These are phyloP conservation scores for Sordaria brevicollis DNA, from an alignment of 495 filamentous ascomycete genomes.

Conservation along the genomic window DNA sequence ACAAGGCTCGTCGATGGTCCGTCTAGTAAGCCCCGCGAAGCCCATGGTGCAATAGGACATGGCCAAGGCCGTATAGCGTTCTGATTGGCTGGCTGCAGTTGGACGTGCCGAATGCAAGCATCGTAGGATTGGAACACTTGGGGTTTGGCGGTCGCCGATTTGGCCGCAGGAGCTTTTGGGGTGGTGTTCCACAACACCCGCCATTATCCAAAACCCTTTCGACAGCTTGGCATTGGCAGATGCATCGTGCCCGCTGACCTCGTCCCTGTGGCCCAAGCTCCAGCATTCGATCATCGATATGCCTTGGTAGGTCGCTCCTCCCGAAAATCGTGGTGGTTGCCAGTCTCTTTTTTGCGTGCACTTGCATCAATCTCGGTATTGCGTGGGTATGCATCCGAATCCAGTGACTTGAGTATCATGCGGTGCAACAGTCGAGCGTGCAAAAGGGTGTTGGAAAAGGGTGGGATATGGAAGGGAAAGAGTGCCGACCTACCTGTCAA, in stretches of 20 bases:
- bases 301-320: background rate
- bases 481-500: slow-evolving; percentile 72
- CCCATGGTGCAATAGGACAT: slow-evolving; percentile 33
- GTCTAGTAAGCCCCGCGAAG: slow-evolving; percentile 22
- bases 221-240: slow-evolving; percentile 18
- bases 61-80: slow-evolving; percentile 20
- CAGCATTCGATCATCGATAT: background rate
- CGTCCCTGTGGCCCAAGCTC: background rate
- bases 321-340: slow-evolving; percentile 3
- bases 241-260: slow-evolving; percentile 11
- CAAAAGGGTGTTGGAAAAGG: slow-evolving; percentile 1
- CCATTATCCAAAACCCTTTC: slow-evolving; percentile 21
- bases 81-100: slow-evolving; percentile 27
- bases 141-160: slow-evolving; percentile 23
- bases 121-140: slow-evolving; percentile 1
- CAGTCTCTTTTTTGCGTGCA: slow-evolving; percentile 21
- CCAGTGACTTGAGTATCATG: slow-evolving; percentile 32
- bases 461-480: slow-evolving; percentile 14
- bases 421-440: slow-evolving; percentile 23
- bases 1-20: slow-evolving; percentile 34
- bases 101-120: slow-evolving; percentile 15
- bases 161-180: slow-evolving; percentile 24
- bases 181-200: slow-evolving; percentile 25
- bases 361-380: slow-evolving; percentile 24
- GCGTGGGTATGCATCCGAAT: slow-evolving; percentile 14